phyloP scores from a whole-genome alignment of 306 rosid species.

The Begonia peltatifolia region DNA sequence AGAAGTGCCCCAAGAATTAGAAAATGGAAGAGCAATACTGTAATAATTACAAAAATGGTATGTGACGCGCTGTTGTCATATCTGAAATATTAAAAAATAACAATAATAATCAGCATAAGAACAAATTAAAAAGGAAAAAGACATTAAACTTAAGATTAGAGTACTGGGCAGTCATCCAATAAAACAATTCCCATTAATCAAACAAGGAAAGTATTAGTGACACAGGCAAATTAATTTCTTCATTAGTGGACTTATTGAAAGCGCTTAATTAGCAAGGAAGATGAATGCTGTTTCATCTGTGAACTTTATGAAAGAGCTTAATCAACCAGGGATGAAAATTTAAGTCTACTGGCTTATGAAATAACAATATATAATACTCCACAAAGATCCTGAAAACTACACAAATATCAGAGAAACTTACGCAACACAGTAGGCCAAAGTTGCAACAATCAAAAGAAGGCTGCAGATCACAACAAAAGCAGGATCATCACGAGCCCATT shows the following conservation, averaged over 20 bases:
- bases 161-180: too few species aligned
- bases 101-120: constrained; percentile 8
- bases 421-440: constrained; percentile 95
- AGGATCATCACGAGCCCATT: constrained; percentile 99
- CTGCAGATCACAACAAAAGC: constrained; percentile 99
- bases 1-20: constrained; percentile 57
- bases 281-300: too few species aligned
- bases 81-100: constrained; percentile 41
- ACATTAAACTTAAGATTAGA: background rate
- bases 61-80: constrained; percentile 86
- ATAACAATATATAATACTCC: background rate
- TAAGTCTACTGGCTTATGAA: background rate
- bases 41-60: constrained; percentile 70
- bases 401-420: constrained; percentile 42
- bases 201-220: too few species aligned
- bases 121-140: constrained; percentile 1
- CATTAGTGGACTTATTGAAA: too few species aligned
- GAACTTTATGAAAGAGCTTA: background rate
- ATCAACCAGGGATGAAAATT: background rate
- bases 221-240: too few species aligned
- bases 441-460: constrained; percentile 77
- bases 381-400: background rate
- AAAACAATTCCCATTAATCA: too few species aligned
- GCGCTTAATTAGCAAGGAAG: too few species aligned
- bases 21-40: constrained; percentile 80